Evolutionary conservation across 495 filamentous ascomycete species (phyloP).

Genomic region (Elaphomyces granulatus): DNA sequence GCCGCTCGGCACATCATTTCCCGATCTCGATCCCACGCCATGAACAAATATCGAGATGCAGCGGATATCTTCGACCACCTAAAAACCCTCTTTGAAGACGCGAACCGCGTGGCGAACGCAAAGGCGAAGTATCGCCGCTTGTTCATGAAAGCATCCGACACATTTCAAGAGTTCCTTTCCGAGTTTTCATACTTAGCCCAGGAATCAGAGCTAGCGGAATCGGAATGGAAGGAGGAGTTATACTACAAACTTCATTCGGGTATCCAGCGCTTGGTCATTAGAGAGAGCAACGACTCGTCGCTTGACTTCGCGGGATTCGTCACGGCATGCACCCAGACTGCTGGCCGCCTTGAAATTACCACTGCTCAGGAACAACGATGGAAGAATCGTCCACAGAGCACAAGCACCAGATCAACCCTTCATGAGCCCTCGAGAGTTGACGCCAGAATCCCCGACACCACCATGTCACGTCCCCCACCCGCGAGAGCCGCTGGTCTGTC

Average conservation of each 20-base stretch:
- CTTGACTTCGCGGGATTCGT: too few species aligned
- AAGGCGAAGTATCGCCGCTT: background rate
- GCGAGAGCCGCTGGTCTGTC: too few species aligned
- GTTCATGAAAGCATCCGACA: background rate
- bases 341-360: too few species aligned
- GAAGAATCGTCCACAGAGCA: too few species aligned
- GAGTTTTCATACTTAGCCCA: conserved; percentile 2
- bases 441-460: too few species aligned
- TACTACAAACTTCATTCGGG: background rate
- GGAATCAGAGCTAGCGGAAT: background rate
- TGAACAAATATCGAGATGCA: background rate
- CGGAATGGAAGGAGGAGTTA: conserved; percentile 2
- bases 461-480: too few species aligned
- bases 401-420: too few species aligned
- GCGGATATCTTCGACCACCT: conserved; percentile 1
- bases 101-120: background rate
- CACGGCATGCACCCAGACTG: too few species aligned
- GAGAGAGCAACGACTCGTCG: background rate
- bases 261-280: background rate
- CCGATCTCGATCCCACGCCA: background rate
- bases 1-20: background rate
- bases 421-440: too few species aligned
- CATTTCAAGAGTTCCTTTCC: conserved; percentile 5
- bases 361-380: too few species aligned
- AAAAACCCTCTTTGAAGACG: background rate